Base-by-base conservation (phyloP, 257 asterid genomes). In the Lantana camara region DNA sequence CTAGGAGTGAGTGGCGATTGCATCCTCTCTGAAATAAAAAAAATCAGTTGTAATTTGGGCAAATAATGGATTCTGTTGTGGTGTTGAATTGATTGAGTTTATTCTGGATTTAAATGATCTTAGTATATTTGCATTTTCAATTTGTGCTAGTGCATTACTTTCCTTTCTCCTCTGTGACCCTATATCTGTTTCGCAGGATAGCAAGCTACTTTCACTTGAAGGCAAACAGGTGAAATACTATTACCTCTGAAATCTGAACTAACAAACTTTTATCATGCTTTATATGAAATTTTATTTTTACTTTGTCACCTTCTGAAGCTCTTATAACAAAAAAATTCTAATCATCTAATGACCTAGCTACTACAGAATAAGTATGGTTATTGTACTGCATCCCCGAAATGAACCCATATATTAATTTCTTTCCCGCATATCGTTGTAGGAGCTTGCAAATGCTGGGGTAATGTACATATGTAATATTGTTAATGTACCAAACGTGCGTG, bases 361-460 rank as follows among this genome's bases (percentile, higher is more conserved):
- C 46, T 22, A 12, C 38, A 13, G 7, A 23, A 19, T 50, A 24
- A 41, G 37, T 16, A 63, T n/a, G 45, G 40, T 37, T 61, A 10
- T 34, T 49, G 7, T 32, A 23, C 12, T 62, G 70, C 49, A 37
- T 63, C 13, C 9, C 29, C 19, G 20, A 38, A 10, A 42, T 57
- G 38, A 16, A 24, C 41, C 57, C 57, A 49, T 50, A 44, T 62
- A 22, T n/a, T n/a, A 66, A 21, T 23, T 42, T 37, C 59, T n/a
- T 51, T 23, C 45, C 16, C 71, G 9, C 32, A 60, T 73, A 35
- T 71, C 62, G 52, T 17, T 61, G 54, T 69, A 91, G 96, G 90
- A 83, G 5, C 73, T 88, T 70, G 81, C 89, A 69, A 88, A 83
- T 69, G 82, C 83, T 40, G 98, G 96, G 32, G 94, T 91, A 21